Conservation (phyloP, 306 rosid species). For the Cucumis melo region DNA sequence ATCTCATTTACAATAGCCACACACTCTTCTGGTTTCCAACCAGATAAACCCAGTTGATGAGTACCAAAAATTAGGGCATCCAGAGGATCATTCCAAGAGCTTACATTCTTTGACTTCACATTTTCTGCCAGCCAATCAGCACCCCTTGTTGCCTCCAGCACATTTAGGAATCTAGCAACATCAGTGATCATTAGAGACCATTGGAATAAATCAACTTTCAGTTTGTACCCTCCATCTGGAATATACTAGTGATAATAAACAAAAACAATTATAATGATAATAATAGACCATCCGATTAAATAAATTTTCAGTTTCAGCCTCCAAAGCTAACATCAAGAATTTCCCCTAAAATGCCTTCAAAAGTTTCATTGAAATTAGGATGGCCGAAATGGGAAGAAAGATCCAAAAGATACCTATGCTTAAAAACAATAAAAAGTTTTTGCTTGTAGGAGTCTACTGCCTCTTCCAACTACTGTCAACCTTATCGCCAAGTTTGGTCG, state of each 20-base stretch:
- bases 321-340: not conserved
- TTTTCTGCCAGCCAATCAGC: constrained; percentile 58
- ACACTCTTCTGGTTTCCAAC: constrained; percentile 89
- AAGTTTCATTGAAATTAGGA: not conserved
- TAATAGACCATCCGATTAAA: too few relatives aligned
- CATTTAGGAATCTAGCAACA: constrained; percentile 59
- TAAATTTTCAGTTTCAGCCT: not conserved
- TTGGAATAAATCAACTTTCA: not conserved
- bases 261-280: not conserved
- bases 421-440: not conserved
- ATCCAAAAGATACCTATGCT: not conserved
- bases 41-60: constrained; percentile 65
- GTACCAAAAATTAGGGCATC: constrained; percentile 66
- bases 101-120: constrained; percentile 45
- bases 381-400: not conserved
- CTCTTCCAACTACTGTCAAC: not conserved
- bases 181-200: constrained; percentile 7
- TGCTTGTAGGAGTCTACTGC: not conserved
- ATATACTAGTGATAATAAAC: not conserved
- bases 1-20: constrained; percentile 80
- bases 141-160: constrained; percentile 69
- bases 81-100: constrained; percentile 75
- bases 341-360: not conserved
- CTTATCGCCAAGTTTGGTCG: not conserved
- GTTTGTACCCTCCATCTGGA: not conserved